These are phyloP conservation scores for Colletotrichum magnum DNA, from an alignment of 2,329 filamentous ascomycete genomes.

Conservation along the genomic window DNA sequence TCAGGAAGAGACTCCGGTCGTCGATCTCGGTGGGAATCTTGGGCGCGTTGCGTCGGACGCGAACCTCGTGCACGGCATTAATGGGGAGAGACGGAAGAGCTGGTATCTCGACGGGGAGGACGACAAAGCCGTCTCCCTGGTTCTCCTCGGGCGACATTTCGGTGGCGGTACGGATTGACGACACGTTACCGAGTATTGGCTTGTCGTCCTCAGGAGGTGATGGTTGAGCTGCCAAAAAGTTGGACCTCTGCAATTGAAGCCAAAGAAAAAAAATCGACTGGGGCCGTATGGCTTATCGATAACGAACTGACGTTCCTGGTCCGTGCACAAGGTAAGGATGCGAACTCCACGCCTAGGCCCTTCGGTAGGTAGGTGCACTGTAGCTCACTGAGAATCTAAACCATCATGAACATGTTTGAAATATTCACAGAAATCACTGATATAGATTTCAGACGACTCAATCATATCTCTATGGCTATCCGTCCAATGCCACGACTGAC, in stretches of 20 bases:
- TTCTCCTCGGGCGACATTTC: slow-evolving; percentile 34
- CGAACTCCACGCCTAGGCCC: no score
- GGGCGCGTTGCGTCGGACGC: slow-evolving; percentile 86
- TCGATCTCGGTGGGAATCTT: slow-evolving; percentile 82
- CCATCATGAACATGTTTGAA: no score
- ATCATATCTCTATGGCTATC: slow-evolving; percentile 63
- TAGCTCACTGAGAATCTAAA: no score
- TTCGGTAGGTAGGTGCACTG: no score
- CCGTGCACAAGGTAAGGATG: no score
- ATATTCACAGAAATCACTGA: no score
- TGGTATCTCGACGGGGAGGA: slow-evolving; percentile 78
- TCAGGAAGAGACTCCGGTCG: slow-evolving; percentile 86
- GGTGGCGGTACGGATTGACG: slow-evolving; percentile 44
- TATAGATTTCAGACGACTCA: no score
- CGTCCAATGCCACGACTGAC: slow-evolving; percentile 66
- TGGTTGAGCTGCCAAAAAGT: slow-evolving; percentile 21
- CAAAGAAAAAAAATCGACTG: slow-evolving; percentile 20
- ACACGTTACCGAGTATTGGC: slow-evolving; percentile 5
- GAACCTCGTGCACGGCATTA: slow-evolving; percentile 83
- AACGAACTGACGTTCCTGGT: background rate
- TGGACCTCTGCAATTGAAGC: slow-evolving; percentile 8
- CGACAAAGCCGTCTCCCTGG: slow-evolving; percentile 70
- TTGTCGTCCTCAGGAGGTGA: slow-evolving; percentile 24
- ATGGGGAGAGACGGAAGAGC: slow-evolving; percentile 73
- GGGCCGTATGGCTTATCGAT: slow-evolving; percentile 25